A percentile compares a stretch with the other conserved stretches of the same genome.
Conservation (phyloP, 371 early-diverging fungal genomes). For the Haplosporangium sp. region DNA sequence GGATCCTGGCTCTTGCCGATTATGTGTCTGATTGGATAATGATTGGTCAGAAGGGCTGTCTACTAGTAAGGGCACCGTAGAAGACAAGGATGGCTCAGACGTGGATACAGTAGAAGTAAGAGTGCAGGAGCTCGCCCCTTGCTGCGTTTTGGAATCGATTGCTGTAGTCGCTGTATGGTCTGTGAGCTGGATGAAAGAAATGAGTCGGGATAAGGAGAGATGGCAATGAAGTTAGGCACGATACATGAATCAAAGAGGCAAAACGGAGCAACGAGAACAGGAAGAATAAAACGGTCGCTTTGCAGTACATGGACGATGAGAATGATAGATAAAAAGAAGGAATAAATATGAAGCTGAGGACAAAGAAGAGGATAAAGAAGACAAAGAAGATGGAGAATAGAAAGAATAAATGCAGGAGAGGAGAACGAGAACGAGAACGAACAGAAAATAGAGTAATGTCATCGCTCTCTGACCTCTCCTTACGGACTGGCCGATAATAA, state of each 20-base stretch:
- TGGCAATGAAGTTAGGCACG: neutral
- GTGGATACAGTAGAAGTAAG: neutral
- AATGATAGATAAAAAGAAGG: neutral
- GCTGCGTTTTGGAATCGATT: conserved; percentile 13
- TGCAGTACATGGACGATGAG: too few relatives aligned
- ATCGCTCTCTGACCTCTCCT: too few relatives aligned
- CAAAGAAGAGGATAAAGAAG: neutral
- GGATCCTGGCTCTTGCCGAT: neutral
- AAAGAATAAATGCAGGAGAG: neutral
- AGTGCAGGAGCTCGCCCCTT: conserved; percentile 7
- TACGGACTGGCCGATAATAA: too few relatives aligned
- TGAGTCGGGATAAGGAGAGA: neutral
- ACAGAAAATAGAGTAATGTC: neutral
- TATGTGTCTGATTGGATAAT: neutral
- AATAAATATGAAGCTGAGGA: neutral
- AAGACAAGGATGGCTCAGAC: neutral
- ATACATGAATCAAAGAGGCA: conserved; percentile 1
- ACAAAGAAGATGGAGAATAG: conserved; percentile 3
- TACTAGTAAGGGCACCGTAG: neutral
- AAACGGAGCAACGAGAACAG: conserved; percentile 7
- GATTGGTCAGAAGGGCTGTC: neutral
- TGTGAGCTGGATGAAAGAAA: neutral
- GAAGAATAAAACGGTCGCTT: conserved; percentile 5
- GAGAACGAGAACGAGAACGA: neutral
- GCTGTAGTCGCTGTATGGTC: conserved; percentile 8